Percentiles rank a stretch among this genome's conserved stretches.
These are phyloP conservation scores for Nadsonia commutata DNA, from an alignment of 1,139 yeast genomes.

Conservation along the genomic window DNA sequence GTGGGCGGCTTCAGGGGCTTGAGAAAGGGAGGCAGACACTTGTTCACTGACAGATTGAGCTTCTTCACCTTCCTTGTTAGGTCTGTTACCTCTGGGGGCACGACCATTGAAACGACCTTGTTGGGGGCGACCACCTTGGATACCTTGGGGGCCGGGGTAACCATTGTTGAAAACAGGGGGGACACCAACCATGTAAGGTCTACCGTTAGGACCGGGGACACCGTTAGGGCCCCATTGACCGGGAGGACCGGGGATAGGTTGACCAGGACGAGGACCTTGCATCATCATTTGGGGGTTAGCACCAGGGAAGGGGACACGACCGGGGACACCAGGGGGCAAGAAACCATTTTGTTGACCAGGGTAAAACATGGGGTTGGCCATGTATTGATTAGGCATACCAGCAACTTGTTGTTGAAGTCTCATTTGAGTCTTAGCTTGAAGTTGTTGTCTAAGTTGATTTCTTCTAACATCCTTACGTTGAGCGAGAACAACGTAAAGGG, in stretches of 20 bases:
- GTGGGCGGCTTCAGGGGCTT: constrained; percentile 62
- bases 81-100: constrained; percentile 12
- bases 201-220: constrained; percentile 36
- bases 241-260: constrained; percentile 33
- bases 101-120: constrained; percentile 2
- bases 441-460: constrained; percentile 93
- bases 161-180: constrained; percentile 22
- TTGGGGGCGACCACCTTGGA: constrained; percentile 12
- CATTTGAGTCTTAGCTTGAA: constrained; percentile 96
- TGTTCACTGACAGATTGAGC: constrained; percentile 13
- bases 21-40: constrained; percentile 23
- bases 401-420: constrained; percentile 83
- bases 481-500: constrained; percentile 96
- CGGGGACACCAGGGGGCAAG: constrained; percentile 64
- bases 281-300: constrained; percentile 83
- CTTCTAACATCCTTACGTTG: constrained; percentile 98
- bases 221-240: constrained; percentile 52
- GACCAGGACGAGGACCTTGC: constrained; percentile 48
- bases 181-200: constrained; percentile 8
- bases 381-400: constrained; percentile 90
- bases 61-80: constrained; percentile 13
- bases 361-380: constrained; percentile 78
- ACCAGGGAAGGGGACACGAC: constrained; percentile 70
- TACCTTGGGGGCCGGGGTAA: constrained; percentile 11
- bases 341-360: constrained; percentile 67